Evolutionary conservation across 2,329 filamentous ascomycete species (phyloP).

Genomic region (Colletotrichum costaricense): DNA sequence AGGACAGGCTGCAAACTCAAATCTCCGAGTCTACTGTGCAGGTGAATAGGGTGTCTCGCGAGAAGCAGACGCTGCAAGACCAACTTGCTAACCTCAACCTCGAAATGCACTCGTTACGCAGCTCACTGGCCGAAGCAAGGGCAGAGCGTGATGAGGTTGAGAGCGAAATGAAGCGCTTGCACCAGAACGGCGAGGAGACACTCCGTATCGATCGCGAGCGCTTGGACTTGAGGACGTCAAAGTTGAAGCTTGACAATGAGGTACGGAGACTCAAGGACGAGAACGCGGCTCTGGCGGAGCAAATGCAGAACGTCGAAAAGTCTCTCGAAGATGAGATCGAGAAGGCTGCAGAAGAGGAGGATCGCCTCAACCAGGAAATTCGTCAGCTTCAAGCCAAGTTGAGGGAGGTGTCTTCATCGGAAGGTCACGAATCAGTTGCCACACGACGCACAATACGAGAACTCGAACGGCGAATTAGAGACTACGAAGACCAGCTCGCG

Average conservation of each 20-base stretch:
- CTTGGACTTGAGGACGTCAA: slow-evolving; percentile 74
- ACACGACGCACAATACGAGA: slow-evolving; percentile 73
- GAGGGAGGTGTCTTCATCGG: slow-evolving; percentile 58
- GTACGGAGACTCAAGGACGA: slow-evolving; percentile 74
- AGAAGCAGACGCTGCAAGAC: slow-evolving; percentile 73
- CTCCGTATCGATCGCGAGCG: slow-evolving; percentile 76
- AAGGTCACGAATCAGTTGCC: slow-evolving; percentile 64
- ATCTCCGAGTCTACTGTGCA: slow-evolving; percentile 69
- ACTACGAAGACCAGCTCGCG: slow-evolving; percentile 61
- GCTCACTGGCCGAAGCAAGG: slow-evolving; percentile 67
- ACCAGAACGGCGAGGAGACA: slow-evolving; percentile 67
- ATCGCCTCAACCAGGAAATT: slow-evolving; percentile 67
- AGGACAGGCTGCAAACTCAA: slow-evolving; percentile 64
- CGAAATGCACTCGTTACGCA: slow-evolving; percentile 69
- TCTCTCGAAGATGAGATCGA: slow-evolving; percentile 75
- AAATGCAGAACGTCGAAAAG: slow-evolving; percentile 69
- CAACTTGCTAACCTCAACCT: slow-evolving; percentile 68
- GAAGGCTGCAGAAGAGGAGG: slow-evolving; percentile 74
- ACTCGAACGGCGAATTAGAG: slow-evolving; percentile 70
- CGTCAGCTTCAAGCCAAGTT: slow-evolving; percentile 60
- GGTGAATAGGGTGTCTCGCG: slow-evolving; percentile 65
- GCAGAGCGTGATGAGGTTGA: slow-evolving; percentile 76
- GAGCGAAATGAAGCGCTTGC: slow-evolving; percentile 66
- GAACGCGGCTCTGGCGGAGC: slow-evolving; percentile 65
- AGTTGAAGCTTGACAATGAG: slow-evolving; percentile 75